Percentiles rank a stretch among this genome's conserved stretches.
phyloP scores from a whole-genome alignment of 164 flowering plant genomes.

The Akebia trifoliata region DNA sequence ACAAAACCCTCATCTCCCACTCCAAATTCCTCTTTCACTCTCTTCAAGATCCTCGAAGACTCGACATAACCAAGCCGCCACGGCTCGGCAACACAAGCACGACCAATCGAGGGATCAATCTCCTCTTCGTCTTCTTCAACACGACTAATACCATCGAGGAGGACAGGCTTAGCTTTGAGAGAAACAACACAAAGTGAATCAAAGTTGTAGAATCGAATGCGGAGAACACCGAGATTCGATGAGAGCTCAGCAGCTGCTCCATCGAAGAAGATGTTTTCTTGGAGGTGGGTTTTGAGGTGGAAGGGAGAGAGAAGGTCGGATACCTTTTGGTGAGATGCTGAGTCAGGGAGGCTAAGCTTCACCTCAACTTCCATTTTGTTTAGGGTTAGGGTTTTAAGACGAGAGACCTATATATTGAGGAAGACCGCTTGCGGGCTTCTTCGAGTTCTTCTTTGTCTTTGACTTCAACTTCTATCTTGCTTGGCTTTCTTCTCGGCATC shows the following conservation, averaged over 20 bases:
- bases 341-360: slow-evolving; percentile 55
- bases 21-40: slow-evolving; percentile 48
- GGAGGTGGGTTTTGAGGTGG: slow-evolving; percentile 54
- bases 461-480: slow-evolving; percentile 51
- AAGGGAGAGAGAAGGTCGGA: slow-evolving; percentile 49
- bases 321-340: slow-evolving; percentile 54
- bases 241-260: slow-evolving; percentile 38
- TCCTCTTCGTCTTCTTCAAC: slow-evolving; percentile 65
- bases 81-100: slow-evolving; percentile 54
- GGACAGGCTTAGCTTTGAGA: slow-evolving; percentile 49
- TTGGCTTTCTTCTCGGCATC: slow-evolving; percentile 70
- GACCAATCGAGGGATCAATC: slow-evolving; percentile 43
- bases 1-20: slow-evolving; percentile 34
- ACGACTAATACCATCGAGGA: slow-evolving; percentile 57
- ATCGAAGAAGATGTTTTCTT: slow-evolving; percentile 75
- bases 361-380: slow-evolving; percentile 80
- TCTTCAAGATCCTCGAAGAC: slow-evolving; percentile 33
- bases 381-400: not conserved
- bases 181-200: slow-evolving; percentile 56
- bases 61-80: slow-evolving; percentile 26
- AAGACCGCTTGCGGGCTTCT: slow-evolving; percentile 44
- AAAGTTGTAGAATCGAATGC: slow-evolving; percentile 64
- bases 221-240: slow-evolving; percentile 49
- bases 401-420: slow-evolving; percentile 17
- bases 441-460: slow-evolving; percentile 83